A percentile compares a stretch with the other conserved stretches of the same genome.
These are phyloP conservation scores for Cladophialophora yegresii DNA, from an alignment of 2,329 filamentous ascomycete genomes.

Conservation along the genomic window DNA sequence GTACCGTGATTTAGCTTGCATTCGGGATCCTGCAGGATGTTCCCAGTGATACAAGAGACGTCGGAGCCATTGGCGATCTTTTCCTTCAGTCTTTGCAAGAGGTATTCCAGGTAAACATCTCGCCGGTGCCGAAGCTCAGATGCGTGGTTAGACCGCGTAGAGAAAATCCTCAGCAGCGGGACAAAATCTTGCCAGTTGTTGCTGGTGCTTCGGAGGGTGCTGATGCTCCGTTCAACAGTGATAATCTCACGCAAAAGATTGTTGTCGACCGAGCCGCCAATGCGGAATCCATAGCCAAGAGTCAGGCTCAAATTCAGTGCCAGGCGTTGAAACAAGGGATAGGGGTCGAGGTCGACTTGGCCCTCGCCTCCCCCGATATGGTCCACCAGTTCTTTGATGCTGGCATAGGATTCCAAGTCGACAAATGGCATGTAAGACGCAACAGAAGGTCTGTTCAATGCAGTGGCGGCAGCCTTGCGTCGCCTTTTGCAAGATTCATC, in stretches of 20 bases:
- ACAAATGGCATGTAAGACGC: conserved; percentile 80
- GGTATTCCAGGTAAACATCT: conserved; percentile 63
- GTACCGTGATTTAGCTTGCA: conserved; percentile 64
- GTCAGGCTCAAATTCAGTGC: conserved; percentile 76
- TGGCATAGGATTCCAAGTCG: conserved; percentile 71
- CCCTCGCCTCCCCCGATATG: conserved; percentile 63
- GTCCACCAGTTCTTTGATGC: conserved; percentile 69
- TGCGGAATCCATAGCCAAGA: conserved; percentile 75
- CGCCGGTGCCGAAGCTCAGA: conserved; percentile 66
- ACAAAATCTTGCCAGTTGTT: conserved; percentile 86
- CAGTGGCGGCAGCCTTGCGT: conserved; percentile 75
- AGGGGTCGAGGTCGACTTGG: conserved; percentile 59
- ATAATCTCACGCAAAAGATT: conserved; percentile 71
- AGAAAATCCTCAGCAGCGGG: conserved; percentile 67
- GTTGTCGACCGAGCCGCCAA: conserved; percentile 68
- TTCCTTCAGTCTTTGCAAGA: conserved; percentile 62
- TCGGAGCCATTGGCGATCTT: too few relatives aligned
- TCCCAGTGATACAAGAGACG: conserved; percentile 69
- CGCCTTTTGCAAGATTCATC: conserved; percentile 75
- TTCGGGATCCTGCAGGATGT: conserved; percentile 69
- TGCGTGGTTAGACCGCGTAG: conserved; percentile 60
- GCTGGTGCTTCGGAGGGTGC: conserved; percentile 73
- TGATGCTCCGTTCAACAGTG: conserved; percentile 72
- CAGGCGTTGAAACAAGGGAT: conserved; percentile 71
- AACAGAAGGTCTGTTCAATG: conserved; percentile 72